Conservation (phyloP, 768 basidiomycete species). For the Peribolospora kevripleyi region DNA sequence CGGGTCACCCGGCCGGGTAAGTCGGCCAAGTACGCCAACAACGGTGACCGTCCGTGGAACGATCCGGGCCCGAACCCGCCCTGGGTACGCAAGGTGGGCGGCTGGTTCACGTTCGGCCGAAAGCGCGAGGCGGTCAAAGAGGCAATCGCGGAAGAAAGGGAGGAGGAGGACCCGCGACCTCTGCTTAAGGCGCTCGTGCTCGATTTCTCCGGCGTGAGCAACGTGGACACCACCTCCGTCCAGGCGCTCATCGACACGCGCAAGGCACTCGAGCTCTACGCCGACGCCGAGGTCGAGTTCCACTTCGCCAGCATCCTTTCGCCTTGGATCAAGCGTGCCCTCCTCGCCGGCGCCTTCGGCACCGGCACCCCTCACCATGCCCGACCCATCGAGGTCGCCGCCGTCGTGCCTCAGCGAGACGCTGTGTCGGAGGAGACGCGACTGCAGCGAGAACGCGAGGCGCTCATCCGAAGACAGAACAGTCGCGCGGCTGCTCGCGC, state of each 20-base stretch:
- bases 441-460: too few species aligned
- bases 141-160: background rate
- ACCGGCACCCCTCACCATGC: constrained; percentile 28
- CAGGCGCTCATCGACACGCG: constrained; percentile 80
- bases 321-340: constrained; percentile 76
- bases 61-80: constrained; percentile 23
- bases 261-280: constrained; percentile 66
- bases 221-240: constrained; percentile 75
- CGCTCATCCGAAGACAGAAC: background rate
- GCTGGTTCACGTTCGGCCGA: background rate
- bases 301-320: constrained; percentile 82
- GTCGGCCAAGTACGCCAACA: constrained; percentile 38
- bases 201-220: constrained; percentile 62
- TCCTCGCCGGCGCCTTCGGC: constrained; percentile 78
- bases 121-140: background rate
- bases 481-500: constrained; percentile 1
- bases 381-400: constrained; percentile 39
- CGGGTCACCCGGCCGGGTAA: constrained; percentile 46
- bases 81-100: too few species aligned
- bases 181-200: constrained; percentile 62
- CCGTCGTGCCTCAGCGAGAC: constrained; percentile 35
- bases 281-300: constrained; percentile 34
- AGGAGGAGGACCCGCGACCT: constrained; percentile 30
- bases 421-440: background rate
- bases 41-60: constrained; percentile 76